A percentile compares a stretch with the other conserved stretches of the same genome.
These are phyloP conservation scores for Tephrocybe sp. DNA, from an alignment of 768 basidiomycete species.

Conservation along the genomic window DNA sequence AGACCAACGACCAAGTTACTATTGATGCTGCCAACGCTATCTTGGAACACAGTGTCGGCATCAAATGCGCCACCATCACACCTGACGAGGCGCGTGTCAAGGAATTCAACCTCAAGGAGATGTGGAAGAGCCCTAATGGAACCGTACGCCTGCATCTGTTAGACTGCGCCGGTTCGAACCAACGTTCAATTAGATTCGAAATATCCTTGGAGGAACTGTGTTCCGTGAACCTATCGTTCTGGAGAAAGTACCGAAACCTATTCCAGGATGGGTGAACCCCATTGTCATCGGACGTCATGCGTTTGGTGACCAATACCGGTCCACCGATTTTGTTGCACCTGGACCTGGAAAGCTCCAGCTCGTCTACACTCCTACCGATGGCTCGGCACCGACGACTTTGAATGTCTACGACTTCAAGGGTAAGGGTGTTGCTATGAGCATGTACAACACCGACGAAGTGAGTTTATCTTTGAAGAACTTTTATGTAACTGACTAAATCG, in stretches of 20 bases:
- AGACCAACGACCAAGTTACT: constrained; percentile 95
- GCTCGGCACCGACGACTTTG: constrained; percentile 61
- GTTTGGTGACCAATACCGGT: constrained; percentile 96
- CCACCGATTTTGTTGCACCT: constrained; percentile 89
- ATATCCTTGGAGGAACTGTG: constrained; percentile 96
- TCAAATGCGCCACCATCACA: constrained; percentile 99
- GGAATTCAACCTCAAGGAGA: constrained; percentile 97
- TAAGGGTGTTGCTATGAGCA: constrained; percentile 88
- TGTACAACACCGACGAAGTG: constrained; percentile 98
- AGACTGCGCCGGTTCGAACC: background rate
- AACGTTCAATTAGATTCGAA: constrained; percentile 70
- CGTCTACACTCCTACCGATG: constrained; percentile 81
- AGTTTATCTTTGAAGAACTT: background rate
- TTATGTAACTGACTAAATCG: background rate
- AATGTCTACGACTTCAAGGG: constrained; percentile 95
- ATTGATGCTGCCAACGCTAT: constrained; percentile 94
- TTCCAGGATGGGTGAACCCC: constrained; percentile 96
- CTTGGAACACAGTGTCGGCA: constrained; percentile 90
- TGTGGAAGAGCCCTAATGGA: constrained; percentile 98
- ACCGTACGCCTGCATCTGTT: constrained; percentile 52
- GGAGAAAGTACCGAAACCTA: constrained; percentile 82
- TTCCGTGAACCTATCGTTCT: constrained; percentile 99
- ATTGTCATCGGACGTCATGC: constrained; percentile 97
- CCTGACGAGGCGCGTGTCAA: constrained; percentile 95
- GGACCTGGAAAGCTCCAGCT: constrained; percentile 94